These are phyloP conservation scores for Penicillium angulare DNA, from an alignment of 495 filamentous ascomycete genomes.

Conservation along the genomic window DNA sequence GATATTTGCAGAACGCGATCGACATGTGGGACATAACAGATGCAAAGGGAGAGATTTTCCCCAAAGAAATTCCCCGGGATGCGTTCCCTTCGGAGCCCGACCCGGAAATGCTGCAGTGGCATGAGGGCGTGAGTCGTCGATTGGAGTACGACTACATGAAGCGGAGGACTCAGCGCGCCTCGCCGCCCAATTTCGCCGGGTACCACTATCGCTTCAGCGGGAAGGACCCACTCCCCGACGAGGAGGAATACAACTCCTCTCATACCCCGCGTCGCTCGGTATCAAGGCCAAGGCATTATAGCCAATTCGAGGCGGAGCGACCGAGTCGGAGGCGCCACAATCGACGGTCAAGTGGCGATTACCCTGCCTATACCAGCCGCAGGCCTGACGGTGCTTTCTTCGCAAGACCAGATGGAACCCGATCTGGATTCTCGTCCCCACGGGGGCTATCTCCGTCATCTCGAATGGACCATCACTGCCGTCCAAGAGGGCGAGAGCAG, in stretches of 20 bases:
- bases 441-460: slow-evolving; percentile 36
- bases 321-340: slow-evolving; percentile 17
- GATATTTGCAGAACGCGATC: slow-evolving; percentile 79
- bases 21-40: slow-evolving; percentile 70
- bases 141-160: slow-evolving; percentile 44
- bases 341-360: slow-evolving; percentile 28
- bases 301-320: slow-evolving; percentile 19
- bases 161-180: slow-evolving; percentile 28
- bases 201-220: slow-evolving; percentile 35
- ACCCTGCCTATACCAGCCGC: slow-evolving; percentile 19
- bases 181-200: slow-evolving; percentile 32
- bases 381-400: slow-evolving; percentile 17
- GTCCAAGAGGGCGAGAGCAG: slow-evolving; percentile 25
- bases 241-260: slow-evolving; percentile 33
- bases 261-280: slow-evolving; percentile 10
- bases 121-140: slow-evolving; percentile 60
- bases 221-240: slow-evolving; percentile 28
- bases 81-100: slow-evolving; percentile 77
- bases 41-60: slow-evolving; percentile 74
- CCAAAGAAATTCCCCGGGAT: slow-evolving; percentile 68
- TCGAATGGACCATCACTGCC: slow-evolving; percentile 15
- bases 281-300: slow-evolving; percentile 24
- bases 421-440: slow-evolving; percentile 25
- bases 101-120: slow-evolving; percentile 77
- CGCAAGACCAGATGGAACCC: slow-evolving; percentile 7